A percentile compares a stretch with the other conserved stretches of the same genome.
Conservation (phyloP, 1,284 basidiomycete genomes). For the Puccinia horiana region DNA sequence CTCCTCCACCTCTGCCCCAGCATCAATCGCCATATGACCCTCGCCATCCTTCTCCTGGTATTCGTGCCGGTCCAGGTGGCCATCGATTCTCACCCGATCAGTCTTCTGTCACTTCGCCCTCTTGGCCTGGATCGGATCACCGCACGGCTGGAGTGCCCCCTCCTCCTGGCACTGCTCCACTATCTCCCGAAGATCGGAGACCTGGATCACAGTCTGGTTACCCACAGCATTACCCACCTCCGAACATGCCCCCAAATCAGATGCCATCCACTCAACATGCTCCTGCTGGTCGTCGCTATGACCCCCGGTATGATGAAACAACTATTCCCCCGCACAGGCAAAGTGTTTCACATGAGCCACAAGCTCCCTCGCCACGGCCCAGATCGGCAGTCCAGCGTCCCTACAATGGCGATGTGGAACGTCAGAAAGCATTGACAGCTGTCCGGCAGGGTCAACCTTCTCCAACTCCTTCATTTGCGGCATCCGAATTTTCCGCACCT, state of each 20-base stretch:
- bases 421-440: constrained; percentile 21
- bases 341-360: background rate
- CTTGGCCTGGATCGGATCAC: constrained; percentile 24
- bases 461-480: constrained; percentile 40
- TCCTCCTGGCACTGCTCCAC: background rate
- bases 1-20: constrained; percentile 31
- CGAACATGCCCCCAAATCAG: background rate
- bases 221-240: constrained; percentile 17
- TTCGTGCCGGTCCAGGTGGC: constrained; percentile 8
- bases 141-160: background rate
- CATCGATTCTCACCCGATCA: constrained; percentile 38
- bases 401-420: constrained; percentile 23
- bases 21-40: constrained; percentile 41
- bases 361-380: constrained; percentile 24
- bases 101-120: constrained; percentile 7
- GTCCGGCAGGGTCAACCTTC: constrained; percentile 44
- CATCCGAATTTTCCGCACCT: constrained; percentile 42
- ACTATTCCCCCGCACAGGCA: constrained; percentile 21
- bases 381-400: constrained; percentile 31
- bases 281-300: constrained; percentile 39
- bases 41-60: constrained; percentile 38
- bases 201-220: constrained; percentile 33
- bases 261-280: constrained; percentile 12
- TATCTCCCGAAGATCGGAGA: constrained; percentile 24
- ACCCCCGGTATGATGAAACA: constrained; percentile 40